Evolutionary conservation across 805 yeast genomes (phyloP).

Genomic region (Pichia occidentalis): DNA sequence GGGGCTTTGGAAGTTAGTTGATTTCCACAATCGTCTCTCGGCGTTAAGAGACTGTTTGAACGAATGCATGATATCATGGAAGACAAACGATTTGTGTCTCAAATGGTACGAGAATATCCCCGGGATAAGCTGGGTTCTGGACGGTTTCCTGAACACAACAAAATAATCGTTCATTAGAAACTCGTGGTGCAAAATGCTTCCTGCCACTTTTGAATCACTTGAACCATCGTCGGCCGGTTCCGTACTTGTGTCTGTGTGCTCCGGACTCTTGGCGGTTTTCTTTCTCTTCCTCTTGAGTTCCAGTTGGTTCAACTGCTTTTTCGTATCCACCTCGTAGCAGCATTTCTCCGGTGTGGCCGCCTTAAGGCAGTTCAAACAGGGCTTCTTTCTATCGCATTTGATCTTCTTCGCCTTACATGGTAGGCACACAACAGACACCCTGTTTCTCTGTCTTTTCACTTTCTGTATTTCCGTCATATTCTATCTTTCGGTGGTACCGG

Average conservation of each 20-base stretch:
- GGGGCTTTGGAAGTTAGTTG: background rate
- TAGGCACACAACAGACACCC: constrained; percentile 11
- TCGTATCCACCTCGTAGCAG: constrained; percentile 1
- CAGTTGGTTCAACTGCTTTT: background rate
- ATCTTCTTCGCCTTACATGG: constrained; percentile 14
- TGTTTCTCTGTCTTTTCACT: constrained; percentile 9
- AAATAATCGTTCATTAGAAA: background rate
- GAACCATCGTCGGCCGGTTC: background rate
- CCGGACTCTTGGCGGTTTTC: background rate
- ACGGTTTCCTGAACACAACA: constrained; percentile 9
- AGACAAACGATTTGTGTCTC: background rate
- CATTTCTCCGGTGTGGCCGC: constrained; percentile 6
- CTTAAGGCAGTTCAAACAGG: constrained; percentile 14
- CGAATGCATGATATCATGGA: background rate
- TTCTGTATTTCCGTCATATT: background rate
- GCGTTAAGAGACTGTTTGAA: constrained; percentile 5
- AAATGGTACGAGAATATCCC: background rate
- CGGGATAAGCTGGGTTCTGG: constrained; percentile 5
- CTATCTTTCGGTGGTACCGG: no score
- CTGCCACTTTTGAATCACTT: background rate
- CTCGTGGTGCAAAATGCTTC: constrained; percentile 3
- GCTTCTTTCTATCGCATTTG: constrained; percentile 16
- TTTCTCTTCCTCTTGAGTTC: background rate
- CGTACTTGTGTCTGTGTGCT: no score
- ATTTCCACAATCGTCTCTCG: constrained; percentile 8